Percentiles rank a stretch among this genome's conserved stretches.
Conservation (phyloP, 176 grass and related monocot species). For the Aechmea fasciata region DNA sequence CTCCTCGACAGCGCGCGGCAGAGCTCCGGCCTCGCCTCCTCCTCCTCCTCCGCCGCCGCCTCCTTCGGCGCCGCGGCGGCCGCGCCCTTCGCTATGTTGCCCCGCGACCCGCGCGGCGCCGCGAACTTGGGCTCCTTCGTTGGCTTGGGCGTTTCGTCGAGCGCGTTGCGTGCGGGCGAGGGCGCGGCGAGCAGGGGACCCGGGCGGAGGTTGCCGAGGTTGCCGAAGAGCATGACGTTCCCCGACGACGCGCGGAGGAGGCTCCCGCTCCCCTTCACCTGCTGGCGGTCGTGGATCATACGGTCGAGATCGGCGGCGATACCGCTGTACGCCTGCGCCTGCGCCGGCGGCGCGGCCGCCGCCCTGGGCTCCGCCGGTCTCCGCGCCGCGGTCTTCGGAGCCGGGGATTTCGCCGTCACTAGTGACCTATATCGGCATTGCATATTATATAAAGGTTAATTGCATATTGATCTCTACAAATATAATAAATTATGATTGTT, state of each 20-base stretch:
- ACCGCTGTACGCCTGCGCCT: constrained; percentile 57
- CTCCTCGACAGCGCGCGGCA: constrained; percentile 60
- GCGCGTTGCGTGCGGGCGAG: background rate
- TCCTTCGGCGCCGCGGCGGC: background rate
- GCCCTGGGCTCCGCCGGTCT: constrained; percentile 8
- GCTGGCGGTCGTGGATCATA: constrained; percentile 68
- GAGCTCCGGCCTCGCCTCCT: constrained; percentile 11
- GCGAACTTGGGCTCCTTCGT: constrained; percentile 17
- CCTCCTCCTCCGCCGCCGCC: background rate
- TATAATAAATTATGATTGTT: too few species aligned
- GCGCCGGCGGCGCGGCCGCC: background rate
- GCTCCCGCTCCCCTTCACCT: constrained; percentile 41
- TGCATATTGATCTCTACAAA: too few species aligned
- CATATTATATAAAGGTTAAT: too few species aligned
- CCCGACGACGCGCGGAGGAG: constrained; percentile 69
- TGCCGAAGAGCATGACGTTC: constrained; percentile 85
- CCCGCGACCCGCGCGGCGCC: constrained; percentile 28
- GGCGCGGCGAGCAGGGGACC: constrained; percentile 1
- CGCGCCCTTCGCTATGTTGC: constrained; percentile 34
- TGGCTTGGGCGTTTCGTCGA: constrained; percentile 29
- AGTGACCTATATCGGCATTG: background rate
- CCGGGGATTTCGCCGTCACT: background rate
- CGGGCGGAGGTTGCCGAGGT: constrained; percentile 61
- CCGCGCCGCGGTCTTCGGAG: background rate
- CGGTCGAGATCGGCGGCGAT: constrained; percentile 72